Conservation (phyloP, 345 rosid species). For the Reutealis trisperma region DNA sequence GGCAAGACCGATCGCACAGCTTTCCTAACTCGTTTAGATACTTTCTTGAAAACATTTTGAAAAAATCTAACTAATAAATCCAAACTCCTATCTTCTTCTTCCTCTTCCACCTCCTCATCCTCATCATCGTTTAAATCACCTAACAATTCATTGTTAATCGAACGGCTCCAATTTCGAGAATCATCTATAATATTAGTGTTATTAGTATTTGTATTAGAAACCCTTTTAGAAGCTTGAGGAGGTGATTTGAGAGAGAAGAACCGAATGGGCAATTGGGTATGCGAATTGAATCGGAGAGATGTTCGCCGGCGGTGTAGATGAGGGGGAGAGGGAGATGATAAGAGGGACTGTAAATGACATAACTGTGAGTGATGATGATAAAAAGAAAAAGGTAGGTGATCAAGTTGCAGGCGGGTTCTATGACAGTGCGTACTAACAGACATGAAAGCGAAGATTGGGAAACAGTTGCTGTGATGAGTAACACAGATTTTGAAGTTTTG, state of each 20-base stretch:
- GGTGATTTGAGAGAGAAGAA: slow-evolving; percentile 5
- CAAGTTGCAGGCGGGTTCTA: no score
- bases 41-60: slow-evolving; percentile 65
- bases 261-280: not conserved
- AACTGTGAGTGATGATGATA: slow-evolving; percentile 1
- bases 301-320: not conserved
- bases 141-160: slow-evolving; percentile 50
- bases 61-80: slow-evolving; percentile 73
- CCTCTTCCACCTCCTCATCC: slow-evolving; percentile 54
- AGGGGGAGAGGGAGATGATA: slow-evolving; percentile 16
- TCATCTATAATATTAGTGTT: slow-evolving; percentile 43
- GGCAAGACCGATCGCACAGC: slow-evolving; percentile 89
- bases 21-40: slow-evolving; percentile 74
- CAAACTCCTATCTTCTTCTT: slow-evolving; percentile 78
- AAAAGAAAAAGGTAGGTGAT: no score
- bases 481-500: no score
- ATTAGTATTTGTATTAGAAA: slow-evolving; percentile 5
- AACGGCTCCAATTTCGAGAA: slow-evolving; percentile 70
- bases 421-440: no score
- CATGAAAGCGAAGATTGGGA: no score
- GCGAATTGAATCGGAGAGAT: not conserved
- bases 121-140: slow-evolving; percentile 32
- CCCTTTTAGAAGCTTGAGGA: slow-evolving; percentile 36
- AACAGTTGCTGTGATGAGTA: no score
- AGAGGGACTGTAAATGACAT: slow-evolving; percentile 33